These are phyloP conservation scores for Suillus bovinus DNA, from an alignment of 768 basidiomycete genomes.

Conservation along the genomic window DNA sequence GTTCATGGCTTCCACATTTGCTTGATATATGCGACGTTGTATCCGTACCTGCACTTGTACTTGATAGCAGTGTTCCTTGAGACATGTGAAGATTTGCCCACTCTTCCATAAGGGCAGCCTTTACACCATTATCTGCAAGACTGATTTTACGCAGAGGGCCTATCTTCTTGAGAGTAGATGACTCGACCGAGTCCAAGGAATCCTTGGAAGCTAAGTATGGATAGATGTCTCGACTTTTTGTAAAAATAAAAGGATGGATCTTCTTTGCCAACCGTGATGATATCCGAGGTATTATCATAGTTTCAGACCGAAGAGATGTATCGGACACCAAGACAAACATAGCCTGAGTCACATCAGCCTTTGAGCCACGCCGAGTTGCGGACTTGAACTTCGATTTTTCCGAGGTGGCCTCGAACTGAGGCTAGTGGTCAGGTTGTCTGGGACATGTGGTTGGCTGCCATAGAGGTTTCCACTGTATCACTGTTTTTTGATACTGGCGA, in stretches of 20 bases:
- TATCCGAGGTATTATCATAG: slow-evolving; percentile 12
- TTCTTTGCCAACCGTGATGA: slow-evolving; percentile 25
- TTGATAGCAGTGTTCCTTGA: slow-evolving; percentile 21
- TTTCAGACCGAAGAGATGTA: neutral
- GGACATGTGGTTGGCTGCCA: neutral
- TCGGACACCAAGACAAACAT: neutral
- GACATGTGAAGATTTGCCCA: slow-evolving; percentile 33
- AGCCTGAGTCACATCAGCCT: neutral
- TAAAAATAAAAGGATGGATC: slow-evolving; percentile 16
- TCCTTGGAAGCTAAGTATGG: slow-evolving; percentile 24
- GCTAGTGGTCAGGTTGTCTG: neutral
- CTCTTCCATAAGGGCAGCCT: slow-evolving; percentile 28
- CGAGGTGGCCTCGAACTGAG: neutral
- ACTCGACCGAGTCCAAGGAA: slow-evolving; percentile 11
- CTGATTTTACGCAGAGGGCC: slow-evolving; percentile 17
- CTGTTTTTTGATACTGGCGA: neutral
- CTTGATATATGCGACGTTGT: neutral
- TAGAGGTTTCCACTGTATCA: neutral
- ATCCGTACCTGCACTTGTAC: slow-evolving; percentile 4
- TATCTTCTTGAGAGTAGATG: slow-evolving; percentile 8
- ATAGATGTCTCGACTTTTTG: slow-evolving; percentile 29
- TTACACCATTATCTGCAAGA: slow-evolving; percentile 23
- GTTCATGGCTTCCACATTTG: neutral
- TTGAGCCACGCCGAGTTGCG: neutral
- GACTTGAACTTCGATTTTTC: neutral